Conservation (phyloP, 352 stramenopile genomes). For the Peronospora destructor region DNA sequence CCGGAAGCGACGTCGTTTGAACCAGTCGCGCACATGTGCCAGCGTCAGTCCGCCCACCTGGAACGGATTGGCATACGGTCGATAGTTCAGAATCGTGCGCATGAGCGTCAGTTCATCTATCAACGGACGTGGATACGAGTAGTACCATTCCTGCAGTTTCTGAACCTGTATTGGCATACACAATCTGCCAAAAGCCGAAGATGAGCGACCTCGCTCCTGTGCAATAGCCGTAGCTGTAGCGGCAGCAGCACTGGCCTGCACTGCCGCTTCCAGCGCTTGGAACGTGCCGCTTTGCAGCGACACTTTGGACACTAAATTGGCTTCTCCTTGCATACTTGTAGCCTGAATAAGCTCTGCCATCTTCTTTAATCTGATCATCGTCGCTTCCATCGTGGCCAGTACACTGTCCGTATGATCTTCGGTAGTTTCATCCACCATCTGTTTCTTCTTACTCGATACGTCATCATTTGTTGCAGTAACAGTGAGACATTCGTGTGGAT, state of each 20-base stretch:
- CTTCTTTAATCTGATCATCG: slow-evolving; percentile 60
- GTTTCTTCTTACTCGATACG: no score
- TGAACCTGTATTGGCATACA: slow-evolving; percentile 65
- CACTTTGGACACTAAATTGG: slow-evolving; percentile 71
- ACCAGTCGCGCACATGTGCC: slow-evolving; percentile 76
- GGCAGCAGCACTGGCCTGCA: slow-evolving; percentile 56
- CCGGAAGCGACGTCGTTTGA: slow-evolving; percentile 74
- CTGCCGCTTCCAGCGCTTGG: slow-evolving; percentile 42
- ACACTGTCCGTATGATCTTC: slow-evolving; percentile 78
- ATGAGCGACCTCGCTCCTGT: slow-evolving; percentile 54
- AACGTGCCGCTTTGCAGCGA: slow-evolving; percentile 53
- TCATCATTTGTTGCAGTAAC: no score
- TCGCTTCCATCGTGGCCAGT: slow-evolving; percentile 67
- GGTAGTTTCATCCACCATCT: slow-evolving; percentile 43
- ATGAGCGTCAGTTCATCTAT: slow-evolving; percentile 79
- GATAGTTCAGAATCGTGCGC: slow-evolving; percentile 78
- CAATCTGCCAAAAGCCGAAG: slow-evolving; percentile 41
- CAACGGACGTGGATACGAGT: slow-evolving; percentile 66
- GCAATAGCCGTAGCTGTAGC: slow-evolving; percentile 66
- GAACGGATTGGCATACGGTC: slow-evolving; percentile 66
- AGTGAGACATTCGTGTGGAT: no score
- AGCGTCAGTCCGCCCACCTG: slow-evolving; percentile 52
- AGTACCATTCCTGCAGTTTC: slow-evolving; percentile 83
- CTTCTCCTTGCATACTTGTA: slow-evolving; percentile 80
- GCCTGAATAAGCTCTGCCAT: slow-evolving; percentile 76